Conservation (phyloP, 208 protist species). For the Acanthamoeba royreba region DNA sequence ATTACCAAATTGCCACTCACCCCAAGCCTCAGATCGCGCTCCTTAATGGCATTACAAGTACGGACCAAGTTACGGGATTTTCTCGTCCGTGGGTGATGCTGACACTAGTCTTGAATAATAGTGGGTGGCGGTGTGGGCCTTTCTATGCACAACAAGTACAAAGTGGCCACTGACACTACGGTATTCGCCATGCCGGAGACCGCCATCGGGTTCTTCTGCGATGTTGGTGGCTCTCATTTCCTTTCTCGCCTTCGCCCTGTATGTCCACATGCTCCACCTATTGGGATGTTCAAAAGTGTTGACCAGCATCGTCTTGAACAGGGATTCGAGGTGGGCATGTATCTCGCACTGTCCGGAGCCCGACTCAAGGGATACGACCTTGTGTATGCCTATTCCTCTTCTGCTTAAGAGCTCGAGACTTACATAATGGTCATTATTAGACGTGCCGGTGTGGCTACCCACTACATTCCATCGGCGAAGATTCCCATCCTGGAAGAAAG, state of each 20-base stretch:
- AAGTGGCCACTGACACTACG: slow-evolving; percentile 75
- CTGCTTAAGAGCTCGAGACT: background rate
- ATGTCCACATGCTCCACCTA: background rate
- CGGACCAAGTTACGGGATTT: background rate
- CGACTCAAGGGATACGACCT: slow-evolving; percentile 68
- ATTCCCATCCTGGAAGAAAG: background rate
- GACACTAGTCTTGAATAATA: background rate
- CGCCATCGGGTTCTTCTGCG: slow-evolving; percentile 77
- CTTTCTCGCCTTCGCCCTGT: slow-evolving; percentile 29
- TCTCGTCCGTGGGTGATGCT: background rate
- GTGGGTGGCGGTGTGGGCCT: slow-evolving; percentile 80
- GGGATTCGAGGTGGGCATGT: slow-evolving; percentile 55
- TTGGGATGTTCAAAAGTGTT: background rate
- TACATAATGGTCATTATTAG: background rate
- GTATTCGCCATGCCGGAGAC: slow-evolving; percentile 80
- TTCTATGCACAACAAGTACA: slow-evolving; percentile 74
- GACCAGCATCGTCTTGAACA: background rate
- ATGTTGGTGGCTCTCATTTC: slow-evolving; percentile 75
- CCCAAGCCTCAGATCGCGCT: slow-evolving; percentile 56
- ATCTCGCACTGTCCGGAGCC: slow-evolving; percentile 74
- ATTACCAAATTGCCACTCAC: slow-evolving; percentile 57
- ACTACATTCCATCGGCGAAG: slow-evolving; percentile 55
- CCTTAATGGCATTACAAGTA: slow-evolving; percentile 64
- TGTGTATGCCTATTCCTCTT: slow-evolving; percentile 36
- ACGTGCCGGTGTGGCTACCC: slow-evolving; percentile 67